Evolutionary conservation across 306 rosid species (phyloP).

Genomic region (Leucaena leucocephala): DNA sequence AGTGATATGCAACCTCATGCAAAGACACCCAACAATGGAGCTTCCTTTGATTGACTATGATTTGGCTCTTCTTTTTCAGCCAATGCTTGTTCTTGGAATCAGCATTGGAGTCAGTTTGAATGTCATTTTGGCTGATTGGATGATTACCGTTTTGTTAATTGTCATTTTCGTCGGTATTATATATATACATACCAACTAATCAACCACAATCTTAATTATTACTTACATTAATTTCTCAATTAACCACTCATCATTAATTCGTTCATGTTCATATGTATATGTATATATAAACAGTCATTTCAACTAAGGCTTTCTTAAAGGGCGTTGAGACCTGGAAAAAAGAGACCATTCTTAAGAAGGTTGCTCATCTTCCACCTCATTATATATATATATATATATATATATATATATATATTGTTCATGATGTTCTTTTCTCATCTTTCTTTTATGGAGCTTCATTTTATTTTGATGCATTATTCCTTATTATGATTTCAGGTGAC

Average conservation of each 20-base stretch:
- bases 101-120: constrained; percentile 80
- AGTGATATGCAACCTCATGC: constrained; percentile 62
- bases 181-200: neutral
- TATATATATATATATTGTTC: too few species aligned
- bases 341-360: constrained; percentile 64
- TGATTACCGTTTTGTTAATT: constrained; percentile 65
- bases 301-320: constrained; percentile 62
- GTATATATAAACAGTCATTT: constrained; percentile 32
- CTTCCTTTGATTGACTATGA: constrained; percentile 75
- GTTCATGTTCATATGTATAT: neutral
- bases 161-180: constrained; percentile 56
- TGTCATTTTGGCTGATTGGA: constrained; percentile 77
- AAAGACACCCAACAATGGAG: constrained; percentile 73
- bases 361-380: constrained; percentile 26
- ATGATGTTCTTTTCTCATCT: neutral
- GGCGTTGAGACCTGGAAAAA: constrained; percentile 79
- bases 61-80: constrained; percentile 75
- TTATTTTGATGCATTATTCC: constrained; percentile 13
- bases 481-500: constrained; percentile 57
- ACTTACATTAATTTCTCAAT: neutral
- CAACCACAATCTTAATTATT: neutral
- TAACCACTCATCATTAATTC: neutral
- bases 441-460: neutral
- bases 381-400: too few species aligned
- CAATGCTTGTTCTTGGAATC: constrained; percentile 79